phyloP scores from a whole-genome alignment of 139 green algal species.

The Raphidocelis subcapitata region DNA sequence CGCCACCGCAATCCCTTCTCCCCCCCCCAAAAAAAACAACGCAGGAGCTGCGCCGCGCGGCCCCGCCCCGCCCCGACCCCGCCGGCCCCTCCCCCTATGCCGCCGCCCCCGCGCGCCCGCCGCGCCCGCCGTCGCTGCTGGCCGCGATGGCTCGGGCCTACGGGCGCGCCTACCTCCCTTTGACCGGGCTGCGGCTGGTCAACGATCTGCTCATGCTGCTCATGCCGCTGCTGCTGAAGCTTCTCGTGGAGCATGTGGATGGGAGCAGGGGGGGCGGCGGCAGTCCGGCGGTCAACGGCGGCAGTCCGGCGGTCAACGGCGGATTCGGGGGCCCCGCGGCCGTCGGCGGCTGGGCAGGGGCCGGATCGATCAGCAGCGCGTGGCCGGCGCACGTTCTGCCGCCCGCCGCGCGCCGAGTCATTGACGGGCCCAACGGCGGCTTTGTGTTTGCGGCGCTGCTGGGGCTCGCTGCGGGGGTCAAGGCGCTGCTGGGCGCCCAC shows the following conservation, averaged over 20 bases:
- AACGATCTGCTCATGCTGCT: slow-evolving; percentile 71
- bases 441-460: slow-evolving; percentile 22
- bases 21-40: background rate
- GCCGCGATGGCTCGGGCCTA: background rate
- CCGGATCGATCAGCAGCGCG: background rate
- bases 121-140: background rate
- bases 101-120: background rate
- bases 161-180: background rate
- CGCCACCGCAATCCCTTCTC: too few species aligned
- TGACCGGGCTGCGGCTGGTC: slow-evolving; percentile 32
- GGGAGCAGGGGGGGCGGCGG: background rate
- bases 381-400: background rate
- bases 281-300: background rate
- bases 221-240: slow-evolving; percentile 74
- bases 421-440: slow-evolving; percentile 5
- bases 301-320: background rate
- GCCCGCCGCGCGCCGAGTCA: slow-evolving; percentile 18
- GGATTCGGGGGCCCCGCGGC: too few species aligned
- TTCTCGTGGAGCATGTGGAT: slow-evolving; percentile 66
- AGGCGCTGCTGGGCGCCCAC: slow-evolving; percentile 63
- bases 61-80: too few species aligned
- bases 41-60: background rate
- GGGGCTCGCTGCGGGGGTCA: slow-evolving; percentile 13
- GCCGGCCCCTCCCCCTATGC: background rate
- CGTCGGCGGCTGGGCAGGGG: too few species aligned